A percentile compares a stretch with the other conserved stretches of the same genome.
Conservation (phyloP, 2,329 filamentous ascomycete genomes). For the Aspergillus sp. region DNA sequence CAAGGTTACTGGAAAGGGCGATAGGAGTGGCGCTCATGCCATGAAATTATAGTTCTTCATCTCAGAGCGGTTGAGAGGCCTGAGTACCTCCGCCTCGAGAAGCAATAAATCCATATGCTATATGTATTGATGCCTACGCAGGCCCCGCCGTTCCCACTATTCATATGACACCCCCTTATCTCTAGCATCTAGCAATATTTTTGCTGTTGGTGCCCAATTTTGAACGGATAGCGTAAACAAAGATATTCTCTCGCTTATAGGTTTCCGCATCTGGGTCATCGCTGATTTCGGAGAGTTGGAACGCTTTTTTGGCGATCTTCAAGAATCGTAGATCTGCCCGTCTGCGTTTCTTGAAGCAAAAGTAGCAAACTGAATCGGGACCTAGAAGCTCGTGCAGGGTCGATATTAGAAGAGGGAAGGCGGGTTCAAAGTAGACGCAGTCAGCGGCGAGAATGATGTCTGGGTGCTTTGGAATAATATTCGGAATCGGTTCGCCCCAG, state of each 20-base stretch:
- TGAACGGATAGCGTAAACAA: conserved; percentile 42
- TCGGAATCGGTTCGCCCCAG: conserved; percentile 63
- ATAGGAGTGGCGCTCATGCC: conserved; percentile 34
- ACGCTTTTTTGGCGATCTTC: conserved; percentile 70
- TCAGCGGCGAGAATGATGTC: conserved; percentile 91
- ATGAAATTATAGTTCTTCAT: conserved; percentile 40
- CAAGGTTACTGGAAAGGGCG: conserved; percentile 59
- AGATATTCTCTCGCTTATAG: conserved; percentile 45
- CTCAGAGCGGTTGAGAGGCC: background rate
- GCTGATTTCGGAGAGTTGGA: conserved; percentile 64
- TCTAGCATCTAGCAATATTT: background rate
- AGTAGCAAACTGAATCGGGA: conserved; percentile 70
- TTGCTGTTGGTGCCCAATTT: conserved; percentile 22
- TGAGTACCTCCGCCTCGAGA: background rate
- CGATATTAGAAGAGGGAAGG: conserved; percentile 82
- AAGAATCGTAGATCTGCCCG: conserved; percentile 78
- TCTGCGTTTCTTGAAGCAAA: conserved; percentile 94
- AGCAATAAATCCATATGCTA: background rate
- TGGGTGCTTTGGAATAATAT: conserved; percentile 57
- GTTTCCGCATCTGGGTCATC: conserved; percentile 54
- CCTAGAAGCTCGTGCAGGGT: conserved; percentile 77
- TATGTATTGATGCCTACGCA: background rate
- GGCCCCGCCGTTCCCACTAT: background rate
- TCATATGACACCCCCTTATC: background rate
- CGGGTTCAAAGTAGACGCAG: conserved; percentile 96